Evolutionary conservation across 1,139 yeast genomes (phyloP).

Genomic region (Zygosaccharomyces sapae): DNA sequence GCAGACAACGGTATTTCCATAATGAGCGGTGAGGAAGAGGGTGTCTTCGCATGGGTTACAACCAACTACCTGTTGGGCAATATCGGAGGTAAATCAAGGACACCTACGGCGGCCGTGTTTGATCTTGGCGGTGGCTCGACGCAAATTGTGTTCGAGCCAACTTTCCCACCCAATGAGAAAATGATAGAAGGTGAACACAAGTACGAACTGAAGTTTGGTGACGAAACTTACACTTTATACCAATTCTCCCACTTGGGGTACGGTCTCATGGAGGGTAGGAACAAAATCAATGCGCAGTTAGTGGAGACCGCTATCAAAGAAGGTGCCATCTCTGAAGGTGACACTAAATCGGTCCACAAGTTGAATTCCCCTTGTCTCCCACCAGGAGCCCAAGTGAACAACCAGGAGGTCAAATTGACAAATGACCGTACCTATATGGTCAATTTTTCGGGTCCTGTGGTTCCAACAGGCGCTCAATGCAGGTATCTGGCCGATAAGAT

Average conservation of each 20-base stretch:
- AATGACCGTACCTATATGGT: constrained; percentile 46
- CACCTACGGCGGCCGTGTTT: constrained; percentile 91
- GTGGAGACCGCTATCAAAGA: constrained; percentile 48
- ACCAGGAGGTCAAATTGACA: constrained; percentile 53
- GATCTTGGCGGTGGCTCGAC: constrained; percentile 99
- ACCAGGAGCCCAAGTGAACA: constrained; percentile 55
- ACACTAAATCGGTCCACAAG: constrained; percentile 43
- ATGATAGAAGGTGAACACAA: constrained; percentile 88
- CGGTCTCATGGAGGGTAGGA: constrained; percentile 92
- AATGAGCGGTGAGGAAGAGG: constrained; percentile 96
- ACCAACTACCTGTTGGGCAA: constrained; percentile 89
- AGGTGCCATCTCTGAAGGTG: constrained; percentile 39
- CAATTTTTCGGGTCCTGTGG: constrained; percentile 68
- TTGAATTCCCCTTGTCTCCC: constrained; percentile 82
- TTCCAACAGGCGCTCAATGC: constrained; percentile 68
- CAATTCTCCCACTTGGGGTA: constrained; percentile 94
- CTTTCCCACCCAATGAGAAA: constrained; percentile 50
- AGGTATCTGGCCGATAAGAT: constrained; percentile 76
- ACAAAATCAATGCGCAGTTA: constrained; percentile 64
- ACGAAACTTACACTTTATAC: constrained; percentile 73
- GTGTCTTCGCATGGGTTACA: constrained; percentile 99
- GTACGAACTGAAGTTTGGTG: constrained; percentile 75
- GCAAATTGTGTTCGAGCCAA: constrained; percentile 95
- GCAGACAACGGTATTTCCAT: constrained; percentile 79
- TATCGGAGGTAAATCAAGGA: constrained; percentile 68